Conservation (phyloP, 1,139 yeast species). For the Meyerozyma smithsonii region DNA sequence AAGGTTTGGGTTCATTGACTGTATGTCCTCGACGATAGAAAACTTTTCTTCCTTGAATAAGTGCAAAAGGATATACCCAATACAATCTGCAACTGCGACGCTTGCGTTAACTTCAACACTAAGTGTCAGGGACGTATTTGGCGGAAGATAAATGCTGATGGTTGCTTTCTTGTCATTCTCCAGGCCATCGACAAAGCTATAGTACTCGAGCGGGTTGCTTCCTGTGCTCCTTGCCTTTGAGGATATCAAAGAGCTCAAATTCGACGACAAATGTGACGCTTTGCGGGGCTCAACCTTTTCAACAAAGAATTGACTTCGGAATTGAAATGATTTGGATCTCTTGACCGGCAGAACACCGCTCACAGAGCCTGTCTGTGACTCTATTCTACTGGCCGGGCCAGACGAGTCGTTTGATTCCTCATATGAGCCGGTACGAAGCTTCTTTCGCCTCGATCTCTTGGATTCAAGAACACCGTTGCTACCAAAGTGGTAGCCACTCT, state of each 20-base stretch:
- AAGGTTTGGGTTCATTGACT: slow-evolving; percentile 47
- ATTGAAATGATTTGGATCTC: slow-evolving; percentile 16
- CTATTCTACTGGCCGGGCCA: neutral
- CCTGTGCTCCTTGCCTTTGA: slow-evolving; percentile 31
- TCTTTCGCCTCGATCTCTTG: slow-evolving; percentile 16
- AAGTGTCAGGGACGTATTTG: slow-evolving; percentile 27
- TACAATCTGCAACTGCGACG: slow-evolving; percentile 54
- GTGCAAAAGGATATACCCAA: slow-evolving; percentile 52
- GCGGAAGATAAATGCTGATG: slow-evolving; percentile 39
- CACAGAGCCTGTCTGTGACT: neutral
- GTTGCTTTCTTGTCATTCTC: slow-evolving; percentile 22
- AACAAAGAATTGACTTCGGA: slow-evolving; percentile 18
- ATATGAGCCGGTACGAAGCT: neutral
- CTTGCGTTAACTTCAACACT: slow-evolving; percentile 38
- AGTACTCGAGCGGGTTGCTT: slow-evolving; percentile 50
- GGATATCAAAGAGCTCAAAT: slow-evolving; percentile 38
- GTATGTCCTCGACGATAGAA: slow-evolving; percentile 13
- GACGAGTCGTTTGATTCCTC: slow-evolving; percentile 10
- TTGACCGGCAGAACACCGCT: slow-evolving; percentile 1
- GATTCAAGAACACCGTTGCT: slow-evolving; percentile 10
- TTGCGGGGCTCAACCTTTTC: slow-evolving; percentile 19
- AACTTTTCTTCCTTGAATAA: slow-evolving; percentile 10
- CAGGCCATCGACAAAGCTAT: slow-evolving; percentile 38
- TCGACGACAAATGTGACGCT: slow-evolving; percentile 16
- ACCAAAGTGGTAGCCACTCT: slow-evolving; percentile 16